phyloP scores from a whole-genome alignment of 75 land plant species.

The Larix kaempferi region DNA sequence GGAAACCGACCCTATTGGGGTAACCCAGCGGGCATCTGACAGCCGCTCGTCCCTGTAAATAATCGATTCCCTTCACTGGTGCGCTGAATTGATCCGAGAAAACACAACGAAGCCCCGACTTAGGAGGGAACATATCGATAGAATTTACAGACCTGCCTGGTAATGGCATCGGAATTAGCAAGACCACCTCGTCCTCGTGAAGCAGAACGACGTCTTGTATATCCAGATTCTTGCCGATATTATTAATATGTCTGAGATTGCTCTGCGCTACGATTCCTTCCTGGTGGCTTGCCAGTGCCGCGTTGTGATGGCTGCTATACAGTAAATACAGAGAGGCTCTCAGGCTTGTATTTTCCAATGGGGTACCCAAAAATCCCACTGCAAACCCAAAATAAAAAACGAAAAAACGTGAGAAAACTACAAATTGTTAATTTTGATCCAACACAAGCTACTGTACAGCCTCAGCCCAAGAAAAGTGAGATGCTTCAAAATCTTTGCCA shows the following conservation, averaged over 20 bases:
- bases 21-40: constrained; percentile 8
- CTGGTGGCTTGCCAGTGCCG: background rate
- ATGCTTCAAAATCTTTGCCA: no score
- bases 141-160: background rate
- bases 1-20: background rate
- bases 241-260: no score
- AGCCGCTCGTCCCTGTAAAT: constrained; percentile 12
- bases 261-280: background rate
- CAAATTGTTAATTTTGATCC: no score
- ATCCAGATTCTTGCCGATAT: no score
- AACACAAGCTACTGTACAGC: no score
- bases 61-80: constrained; percentile 29
- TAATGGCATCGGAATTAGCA: constrained; percentile 11
- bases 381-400: background rate
- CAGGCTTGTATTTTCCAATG: background rate
- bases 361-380: background rate
- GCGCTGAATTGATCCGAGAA: constrained; percentile 16
- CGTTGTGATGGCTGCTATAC: background rate
- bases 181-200: constrained; percentile 40
- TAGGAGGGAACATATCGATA: background rate
- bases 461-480: no score
- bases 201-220: constrained; percentile 30
- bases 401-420: background rate
- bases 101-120: constrained; percentile 13
- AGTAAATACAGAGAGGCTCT: background rate